These are phyloP conservation scores for Heterobasidion occidentale DNA, from an alignment of 1,284 basidiomycete species.

Conservation along the genomic window DNA sequence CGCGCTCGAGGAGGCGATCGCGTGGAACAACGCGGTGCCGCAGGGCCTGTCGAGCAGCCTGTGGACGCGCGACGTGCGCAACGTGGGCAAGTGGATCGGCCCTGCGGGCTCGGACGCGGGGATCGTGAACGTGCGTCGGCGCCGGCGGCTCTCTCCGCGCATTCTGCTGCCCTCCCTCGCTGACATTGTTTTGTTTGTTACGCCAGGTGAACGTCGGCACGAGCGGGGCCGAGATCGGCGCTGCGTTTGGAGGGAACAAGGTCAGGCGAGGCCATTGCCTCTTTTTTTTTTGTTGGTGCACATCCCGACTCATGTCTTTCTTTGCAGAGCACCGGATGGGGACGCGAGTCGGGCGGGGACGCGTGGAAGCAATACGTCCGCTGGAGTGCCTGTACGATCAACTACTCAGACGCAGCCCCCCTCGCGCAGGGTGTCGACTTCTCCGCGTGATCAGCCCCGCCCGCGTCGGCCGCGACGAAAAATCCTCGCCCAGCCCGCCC, in stretches of 20 bases:
- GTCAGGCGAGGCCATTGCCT: slow-evolving; percentile 25
- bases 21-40: slow-evolving; percentile 88
- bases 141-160: not conserved
- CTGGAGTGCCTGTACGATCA: slow-evolving; percentile 88
- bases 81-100: slow-evolving; percentile 88
- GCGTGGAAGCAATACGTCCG: slow-evolving; percentile 93
- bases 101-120: slow-evolving; percentile 81
- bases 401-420: slow-evolving; percentile 84
- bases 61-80: slow-evolving; percentile 81
- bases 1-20: slow-evolving; percentile 84
- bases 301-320: not conserved
- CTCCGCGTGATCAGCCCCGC: slow-evolving; percentile 7
- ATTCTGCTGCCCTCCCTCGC: not conserved
- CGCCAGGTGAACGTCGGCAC: slow-evolving; percentile 84
- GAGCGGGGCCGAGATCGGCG: slow-evolving; percentile 90
- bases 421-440: slow-evolving; percentile 92
- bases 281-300: slow-evolving; percentile 3
- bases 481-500: not conserved
- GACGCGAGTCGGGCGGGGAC: slow-evolving; percentile 94
- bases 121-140: slow-evolving; percentile 66
- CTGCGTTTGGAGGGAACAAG: slow-evolving; percentile 93
- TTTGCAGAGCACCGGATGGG: slow-evolving; percentile 78
- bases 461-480: not conserved
- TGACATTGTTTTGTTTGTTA: slow-evolving; percentile 4
- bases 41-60: slow-evolving; percentile 87